Conservation (phyloP, 495 filamentous ascomycete genomes). For the Penicillium canariense region DNA sequence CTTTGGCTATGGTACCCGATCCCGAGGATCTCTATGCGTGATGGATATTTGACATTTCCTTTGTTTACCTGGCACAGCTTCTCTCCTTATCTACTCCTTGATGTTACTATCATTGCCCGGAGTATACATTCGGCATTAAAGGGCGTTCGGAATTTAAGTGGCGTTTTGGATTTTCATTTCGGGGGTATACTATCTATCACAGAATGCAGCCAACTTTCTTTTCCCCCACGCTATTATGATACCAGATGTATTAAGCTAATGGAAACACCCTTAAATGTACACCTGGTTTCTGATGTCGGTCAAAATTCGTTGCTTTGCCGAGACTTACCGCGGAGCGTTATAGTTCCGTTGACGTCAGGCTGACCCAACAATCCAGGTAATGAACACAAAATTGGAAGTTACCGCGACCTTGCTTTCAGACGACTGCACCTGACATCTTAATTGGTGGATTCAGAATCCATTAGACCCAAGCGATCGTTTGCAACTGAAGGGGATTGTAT, state of each 20-base stretch:
- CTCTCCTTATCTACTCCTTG: conserved; percentile 2
- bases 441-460: background rate
- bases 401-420: background rate
- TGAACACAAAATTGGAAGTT: background rate
- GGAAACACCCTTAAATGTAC: too few species aligned
- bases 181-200: background rate
- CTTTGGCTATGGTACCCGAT: conserved; percentile 44
- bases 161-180: background rate
- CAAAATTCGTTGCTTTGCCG: too few species aligned
- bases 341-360: conserved; percentile 10
- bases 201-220: conserved; percentile 3
- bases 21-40: conserved; percentile 41
- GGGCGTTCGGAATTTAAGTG: conserved; percentile 1
- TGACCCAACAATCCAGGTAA: background rate
- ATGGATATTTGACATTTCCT: conserved; percentile 4
- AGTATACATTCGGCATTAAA: conserved; percentile 12
- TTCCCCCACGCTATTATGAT: too few species aligned
- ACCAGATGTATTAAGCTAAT: too few species aligned
- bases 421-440: background rate
- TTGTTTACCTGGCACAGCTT: conserved; percentile 1
- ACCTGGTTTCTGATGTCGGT: too few species aligned
- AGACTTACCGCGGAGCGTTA: too few species aligned
- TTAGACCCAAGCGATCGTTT: too few species aligned
- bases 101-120: conserved; percentile 15
- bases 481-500: background rate